Percentiles rank a stretch among this genome's conserved stretches.
These are phyloP conservation scores for Puccinia coronata DNA, from an alignment of 1,284 basidiomycete species.

Conservation along the genomic window DNA sequence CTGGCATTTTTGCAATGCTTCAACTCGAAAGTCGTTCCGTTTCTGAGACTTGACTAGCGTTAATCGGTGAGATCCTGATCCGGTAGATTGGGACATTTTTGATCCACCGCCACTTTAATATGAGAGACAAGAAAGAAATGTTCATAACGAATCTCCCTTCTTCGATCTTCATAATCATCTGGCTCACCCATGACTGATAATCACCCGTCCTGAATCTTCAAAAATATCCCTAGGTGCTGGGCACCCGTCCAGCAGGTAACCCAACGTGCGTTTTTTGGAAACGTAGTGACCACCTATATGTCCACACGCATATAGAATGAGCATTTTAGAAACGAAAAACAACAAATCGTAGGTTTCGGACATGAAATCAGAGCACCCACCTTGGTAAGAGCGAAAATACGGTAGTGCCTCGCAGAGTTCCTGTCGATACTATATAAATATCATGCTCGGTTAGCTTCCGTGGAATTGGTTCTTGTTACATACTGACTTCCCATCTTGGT, in stretches of 20 bases:
- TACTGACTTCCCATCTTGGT: too few relatives aligned
- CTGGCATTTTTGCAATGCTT: slow-evolving; percentile 28
- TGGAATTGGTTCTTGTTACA: too few relatives aligned
- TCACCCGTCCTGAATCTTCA: slow-evolving; percentile 34
- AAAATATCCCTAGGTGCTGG: slow-evolving; percentile 42
- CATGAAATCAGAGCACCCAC: not conserved
- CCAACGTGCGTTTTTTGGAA: slow-evolving; percentile 9
- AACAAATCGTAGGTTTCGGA: too few relatives aligned
- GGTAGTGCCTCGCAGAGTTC: slow-evolving; percentile 44
- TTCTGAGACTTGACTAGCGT: slow-evolving; percentile 36
- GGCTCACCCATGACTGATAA: slow-evolving; percentile 47
- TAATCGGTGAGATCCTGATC: slow-evolving; percentile 7
- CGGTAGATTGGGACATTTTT: not conserved
- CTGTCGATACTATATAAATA: slow-evolving; percentile 23
- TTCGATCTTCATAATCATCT: not conserved
- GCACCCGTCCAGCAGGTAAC: slow-evolving; percentile 38
- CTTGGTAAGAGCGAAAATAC: slow-evolving; percentile 45
- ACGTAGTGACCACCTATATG: slow-evolving; percentile 35
- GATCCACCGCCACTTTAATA: slow-evolving; percentile 39
- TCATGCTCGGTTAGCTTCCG: too few relatives aligned
- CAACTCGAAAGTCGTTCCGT: slow-evolving; percentile 3
- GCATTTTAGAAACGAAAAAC: too few relatives aligned
- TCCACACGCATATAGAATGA: too few relatives aligned
- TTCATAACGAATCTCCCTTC: not conserved
- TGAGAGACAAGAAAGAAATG: slow-evolving; percentile 15